Base-by-base conservation (phyloP, 306 rosid species). In the Luffa aegyptiaca region DNA sequence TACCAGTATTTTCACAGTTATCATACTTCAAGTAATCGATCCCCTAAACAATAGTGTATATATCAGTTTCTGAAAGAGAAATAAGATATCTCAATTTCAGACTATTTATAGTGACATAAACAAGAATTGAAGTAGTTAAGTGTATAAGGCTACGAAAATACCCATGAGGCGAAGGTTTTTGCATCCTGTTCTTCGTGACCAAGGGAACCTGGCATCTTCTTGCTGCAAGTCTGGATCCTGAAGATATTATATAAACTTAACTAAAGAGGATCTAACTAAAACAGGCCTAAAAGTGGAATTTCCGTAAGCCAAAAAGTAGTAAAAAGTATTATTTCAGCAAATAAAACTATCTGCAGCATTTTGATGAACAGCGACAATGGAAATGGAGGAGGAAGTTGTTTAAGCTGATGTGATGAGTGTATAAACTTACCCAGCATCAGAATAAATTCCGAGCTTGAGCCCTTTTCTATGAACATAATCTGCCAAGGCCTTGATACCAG, bases 21-120 rank as follows among this genome's bases (percentile, higher is more conserved):
- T 90, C 97, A 84, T 92, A 92, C 84, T 92, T 92, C 90, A 92
- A 87, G 86, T 86, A 92, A 79, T 92, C 97, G 74, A 92, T 48
- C 44, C 88, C 92, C 97, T 92, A 49, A 41, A 48, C 77, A 48
- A 48, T 21, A 45, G 9, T 68, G 11, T 46, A 2, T 46, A 72
- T 46, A 21, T 46, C 42, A 72, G 77, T 72, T 72, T 21, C 56
- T 26, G 14, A 71, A 13, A 3, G 2, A 46, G 44, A 69, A 42
- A 10, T 33, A 62, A 3, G 41, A 12, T 21, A 26, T 21, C 37
- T 1, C 41, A 10, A 35, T 63, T 58, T 17, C 70, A 35, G 70
- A 63, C 13, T 2, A 18, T 16, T 41, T n/a, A 11, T 20, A 33
- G 9, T 14, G 71, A 64, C 5, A 39, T 65, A 70, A 44, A 44